Base-by-base conservation (phyloP, 345 rosid species). In the Gossypium bickii region DNA sequence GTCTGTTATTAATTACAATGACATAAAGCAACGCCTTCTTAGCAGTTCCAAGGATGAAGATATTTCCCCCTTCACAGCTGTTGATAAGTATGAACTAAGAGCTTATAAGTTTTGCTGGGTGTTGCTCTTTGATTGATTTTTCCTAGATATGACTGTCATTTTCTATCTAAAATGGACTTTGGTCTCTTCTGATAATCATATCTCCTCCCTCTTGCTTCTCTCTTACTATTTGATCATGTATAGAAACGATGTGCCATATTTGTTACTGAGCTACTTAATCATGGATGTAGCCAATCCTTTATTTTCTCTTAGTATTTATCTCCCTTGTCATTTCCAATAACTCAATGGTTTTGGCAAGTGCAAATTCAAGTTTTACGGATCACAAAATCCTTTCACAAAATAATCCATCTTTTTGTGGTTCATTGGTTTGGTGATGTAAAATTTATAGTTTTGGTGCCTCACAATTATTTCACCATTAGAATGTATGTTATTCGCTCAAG, bases 11-110 rank as follows among this genome's bases (percentile, higher is more conserved):
- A 87, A 93, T 77, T 95, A 88, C 77, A 96, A 93, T 86, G 98
- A 95, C 82, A 84, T 95, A 74, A 87, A 92, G 86, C 87, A 88
- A 60, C 94, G 96, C 77, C 93, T 95, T 83, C 86, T 87, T 72
- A 88, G 87, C 83, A 87, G 94, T 82, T 84, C 91, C 29, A 95
- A 95, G 83, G 99, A 95, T 85, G 99, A 95, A 91, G 98, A 95
- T 84, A 89, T 95, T 59, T 95, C 99, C 27, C 99, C 99, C 34
- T 95, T 95, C 84, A 85, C 98, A 47, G 99, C 97, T 74, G 97
- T 95, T 70, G 99, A 95, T 78, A 93, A 91, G 99, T 95, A 95
- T 20, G 64, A 51, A 9, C 38, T 63, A 2, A 15, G 48, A 18
- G 12, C 55, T 49, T 18, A 48, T 34, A 47, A 15, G 15, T 16